These are phyloP conservation scores for Aspergillus coremiiformis DNA, from an alignment of 495 filamentous ascomycete genomes.

Conservation along the genomic window DNA sequence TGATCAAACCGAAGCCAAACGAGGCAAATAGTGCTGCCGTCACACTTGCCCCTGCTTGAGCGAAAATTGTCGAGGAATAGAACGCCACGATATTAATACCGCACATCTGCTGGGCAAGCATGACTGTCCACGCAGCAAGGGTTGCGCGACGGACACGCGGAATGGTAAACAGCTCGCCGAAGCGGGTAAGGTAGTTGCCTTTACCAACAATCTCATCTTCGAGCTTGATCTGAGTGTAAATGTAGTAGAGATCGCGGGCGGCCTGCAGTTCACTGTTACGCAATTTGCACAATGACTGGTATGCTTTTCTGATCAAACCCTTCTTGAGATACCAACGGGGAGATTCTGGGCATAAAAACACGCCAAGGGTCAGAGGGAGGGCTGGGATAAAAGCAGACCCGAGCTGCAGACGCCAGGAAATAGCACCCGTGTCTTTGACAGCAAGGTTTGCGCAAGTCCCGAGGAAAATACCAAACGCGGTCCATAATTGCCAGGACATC, in stretches of 20 bases:
- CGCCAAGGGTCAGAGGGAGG: conserved; percentile 52
- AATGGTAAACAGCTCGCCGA: conserved; percentile 60
- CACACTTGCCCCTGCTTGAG: conserved; percentile 49
- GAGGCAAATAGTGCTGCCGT: conserved; percentile 61
- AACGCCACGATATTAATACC: conserved; percentile 75
- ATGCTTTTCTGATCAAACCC: conserved; percentile 47
- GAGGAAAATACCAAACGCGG: conserved; percentile 71
- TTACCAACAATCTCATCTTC: conserved; percentile 43
- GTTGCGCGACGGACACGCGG: conserved; percentile 62
- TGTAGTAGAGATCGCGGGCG: conserved; percentile 60
- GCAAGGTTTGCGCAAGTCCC: conserved; percentile 66
- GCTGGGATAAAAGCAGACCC: conserved; percentile 75
- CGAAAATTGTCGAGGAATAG: conserved; percentile 72
- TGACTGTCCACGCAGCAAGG: conserved; percentile 56
- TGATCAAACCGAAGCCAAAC: conserved; percentile 72
- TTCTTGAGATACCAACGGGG: conserved; percentile 65
- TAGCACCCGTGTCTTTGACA: conserved; percentile 45
- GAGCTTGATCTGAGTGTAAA: conserved; percentile 51
- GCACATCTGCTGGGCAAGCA: conserved; percentile 82
- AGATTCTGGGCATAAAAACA: conserved; percentile 62
- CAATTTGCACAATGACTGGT: conserved; percentile 51
- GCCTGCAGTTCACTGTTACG: conserved; percentile 55
- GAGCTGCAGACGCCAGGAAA: conserved; percentile 72
- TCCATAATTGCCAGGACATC: conserved; percentile 78
- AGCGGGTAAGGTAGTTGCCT: conserved; percentile 48